Conservation (phyloP, 805 yeast genomes). For the Candida quercuum region DNA sequence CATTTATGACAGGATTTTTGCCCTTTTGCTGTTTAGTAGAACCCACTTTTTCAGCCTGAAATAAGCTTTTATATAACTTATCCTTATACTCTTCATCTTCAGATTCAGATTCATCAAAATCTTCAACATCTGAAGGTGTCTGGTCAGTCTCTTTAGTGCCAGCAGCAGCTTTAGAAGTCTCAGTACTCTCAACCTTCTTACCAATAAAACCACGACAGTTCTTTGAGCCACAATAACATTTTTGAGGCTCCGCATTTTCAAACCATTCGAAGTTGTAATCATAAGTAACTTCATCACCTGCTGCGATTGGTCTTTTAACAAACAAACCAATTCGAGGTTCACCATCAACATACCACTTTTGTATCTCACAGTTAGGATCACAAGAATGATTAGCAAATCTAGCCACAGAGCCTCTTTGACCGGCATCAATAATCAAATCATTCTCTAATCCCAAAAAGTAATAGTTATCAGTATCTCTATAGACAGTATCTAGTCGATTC, state of each 20-base stretch:
- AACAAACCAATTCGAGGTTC: conserved; percentile 42
- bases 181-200: conserved; percentile 13
- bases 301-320: conserved; percentile 31
- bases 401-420: conserved; percentile 41
- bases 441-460: conserved; percentile 38
- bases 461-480: conserved; percentile 28
- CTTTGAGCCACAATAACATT: conserved; percentile 37
- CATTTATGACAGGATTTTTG: too few relatives aligned
- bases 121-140: neutral
- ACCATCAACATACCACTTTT: conserved; percentile 43
- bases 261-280: conserved; percentile 45
- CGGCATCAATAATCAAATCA: conserved; percentile 39
- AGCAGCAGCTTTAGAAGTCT: too few relatives aligned
- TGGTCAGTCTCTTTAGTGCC: neutral
- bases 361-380: conserved; percentile 41
- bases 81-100: too few relatives aligned
- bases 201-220: conserved; percentile 38
- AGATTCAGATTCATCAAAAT: neutral
- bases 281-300: conserved; percentile 41
- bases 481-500: conserved; percentile 28
- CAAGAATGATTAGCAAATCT: conserved; percentile 48
- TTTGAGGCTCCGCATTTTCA: conserved; percentile 37
- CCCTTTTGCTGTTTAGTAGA: too few relatives aligned
- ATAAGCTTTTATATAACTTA: too few relatives aligned
- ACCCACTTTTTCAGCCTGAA: too few relatives aligned